phyloP scores from a whole-genome alignment of 2,329 filamentous ascomycete species.

The Talaromyces sp. region DNA sequence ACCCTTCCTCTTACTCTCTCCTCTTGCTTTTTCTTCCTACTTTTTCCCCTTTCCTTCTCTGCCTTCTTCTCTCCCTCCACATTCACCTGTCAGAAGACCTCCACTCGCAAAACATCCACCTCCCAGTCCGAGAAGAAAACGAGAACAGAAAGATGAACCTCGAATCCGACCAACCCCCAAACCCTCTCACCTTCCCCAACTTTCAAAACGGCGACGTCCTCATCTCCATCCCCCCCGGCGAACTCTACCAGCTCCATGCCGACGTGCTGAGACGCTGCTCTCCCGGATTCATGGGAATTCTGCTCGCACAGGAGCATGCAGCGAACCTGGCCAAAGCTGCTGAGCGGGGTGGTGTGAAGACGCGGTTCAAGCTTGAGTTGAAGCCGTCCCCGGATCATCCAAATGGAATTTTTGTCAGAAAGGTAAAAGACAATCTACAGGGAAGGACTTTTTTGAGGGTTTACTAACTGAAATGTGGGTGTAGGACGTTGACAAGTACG shows the following conservation, averaged over 20 bases:
- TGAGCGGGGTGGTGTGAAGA: conserved; percentile 17
- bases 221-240: conserved; percentile 29
- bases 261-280: conserved; percentile 18
- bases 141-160: background rate
- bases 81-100: no score
- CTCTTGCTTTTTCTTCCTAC: no score
- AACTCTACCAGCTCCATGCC: conserved; percentile 37
- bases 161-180: background rate
- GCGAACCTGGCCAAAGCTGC: conserved; percentile 24
- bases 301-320: conserved; percentile 18
- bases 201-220: conserved; percentile 37
- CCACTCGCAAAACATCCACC: background rate
- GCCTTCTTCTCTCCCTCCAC: background rate
- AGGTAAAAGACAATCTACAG: background rate
- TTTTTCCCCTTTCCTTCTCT: no score
- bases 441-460: background rate
- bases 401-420: conserved; percentile 11
- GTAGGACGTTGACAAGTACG: conserved; percentile 32
- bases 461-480: background rate
- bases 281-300: conserved; percentile 15
- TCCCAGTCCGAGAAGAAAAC: background rate
- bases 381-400: conserved; percentile 2
- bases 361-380: conserved; percentile 20
- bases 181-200: conserved; percentile 24
- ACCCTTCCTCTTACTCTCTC: background rate